Conservation (phyloP, 2,329 filamentous ascomycete genomes). For the Penicillium oxalicum region DNA sequence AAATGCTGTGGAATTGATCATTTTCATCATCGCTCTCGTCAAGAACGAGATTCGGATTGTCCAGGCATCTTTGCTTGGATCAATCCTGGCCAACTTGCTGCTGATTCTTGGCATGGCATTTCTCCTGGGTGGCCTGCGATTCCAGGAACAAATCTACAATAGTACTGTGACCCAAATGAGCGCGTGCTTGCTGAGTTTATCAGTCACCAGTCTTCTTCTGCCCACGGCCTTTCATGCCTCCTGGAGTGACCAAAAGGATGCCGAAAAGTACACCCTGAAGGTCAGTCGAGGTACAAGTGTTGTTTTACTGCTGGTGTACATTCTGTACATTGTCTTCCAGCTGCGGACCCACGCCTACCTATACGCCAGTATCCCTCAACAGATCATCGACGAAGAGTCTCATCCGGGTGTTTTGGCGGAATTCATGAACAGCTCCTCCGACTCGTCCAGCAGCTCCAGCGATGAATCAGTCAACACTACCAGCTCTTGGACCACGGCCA, state of each 20-base stretch:
- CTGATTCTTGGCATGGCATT: conserved; percentile 91
- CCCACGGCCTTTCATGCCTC: conserved; percentile 92
- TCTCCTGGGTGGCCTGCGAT: conserved; percentile 76
- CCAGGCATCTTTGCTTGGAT: conserved; percentile 82
- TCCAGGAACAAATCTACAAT: conserved; percentile 91
- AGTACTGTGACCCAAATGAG: conserved; percentile 95
- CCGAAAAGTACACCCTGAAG: conserved; percentile 67
- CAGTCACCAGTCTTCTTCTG: conserved; percentile 80
- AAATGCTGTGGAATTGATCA: conserved; percentile 73
- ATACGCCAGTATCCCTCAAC: conserved; percentile 86
- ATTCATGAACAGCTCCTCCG: conserved; percentile 60
- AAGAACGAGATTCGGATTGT: conserved; percentile 86
- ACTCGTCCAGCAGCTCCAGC: conserved; percentile 46
- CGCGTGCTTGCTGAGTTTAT: conserved; percentile 82
- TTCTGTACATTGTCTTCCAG: conserved; percentile 80
- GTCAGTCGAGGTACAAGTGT: conserved; percentile 88
- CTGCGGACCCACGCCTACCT: conserved; percentile 88
- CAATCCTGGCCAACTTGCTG: conserved; percentile 80
- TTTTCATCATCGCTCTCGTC: conserved; percentile 69
- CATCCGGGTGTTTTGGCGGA: conserved; percentile 77
- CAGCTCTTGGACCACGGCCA: conserved; percentile 66
- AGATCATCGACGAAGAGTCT: conserved; percentile 86
- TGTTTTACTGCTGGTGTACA: conserved; percentile 74
- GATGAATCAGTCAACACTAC: conserved; percentile 62
- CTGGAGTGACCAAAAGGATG: conserved; percentile 57